A percentile compares a stretch with the other conserved stretches of the same genome.
These are phyloP conservation scores for Acarospora socialis DNA, from an alignment of 2,329 filamentous ascomycete genomes.

Conservation along the genomic window DNA sequence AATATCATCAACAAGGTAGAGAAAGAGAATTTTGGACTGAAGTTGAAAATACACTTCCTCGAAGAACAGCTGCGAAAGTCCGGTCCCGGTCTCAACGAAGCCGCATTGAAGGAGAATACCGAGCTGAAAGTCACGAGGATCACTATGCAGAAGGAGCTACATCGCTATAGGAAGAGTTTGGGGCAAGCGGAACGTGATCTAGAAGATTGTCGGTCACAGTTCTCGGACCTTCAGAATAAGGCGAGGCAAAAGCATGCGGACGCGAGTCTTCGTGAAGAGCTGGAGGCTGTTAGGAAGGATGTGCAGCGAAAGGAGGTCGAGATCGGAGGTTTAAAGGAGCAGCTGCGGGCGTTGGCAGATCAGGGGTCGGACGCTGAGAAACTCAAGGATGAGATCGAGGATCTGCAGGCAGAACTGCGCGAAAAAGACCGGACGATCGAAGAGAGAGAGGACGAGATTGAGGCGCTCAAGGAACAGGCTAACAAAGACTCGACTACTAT, in stretches of 20 bases:
- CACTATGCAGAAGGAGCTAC: slow-evolving; percentile 76
- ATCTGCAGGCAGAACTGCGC: slow-evolving; percentile 60
- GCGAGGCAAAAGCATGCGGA: slow-evolving; percentile 62
- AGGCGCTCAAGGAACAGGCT: slow-evolving; percentile 40
- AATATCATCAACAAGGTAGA: slow-evolving; percentile 86
- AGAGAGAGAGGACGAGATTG: slow-evolving; percentile 61
- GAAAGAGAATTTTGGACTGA: slow-evolving; percentile 95
- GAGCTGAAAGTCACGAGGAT: slow-evolving; percentile 88
- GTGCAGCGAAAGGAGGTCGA: slow-evolving; percentile 38
- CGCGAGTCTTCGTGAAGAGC: slow-evolving; percentile 51
- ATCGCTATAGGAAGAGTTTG: slow-evolving; percentile 73
- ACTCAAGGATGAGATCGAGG: slow-evolving; percentile 57
- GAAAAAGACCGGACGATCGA: slow-evolving; percentile 62
- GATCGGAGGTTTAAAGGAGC: slow-evolving; percentile 45
- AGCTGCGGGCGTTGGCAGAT: slow-evolving; percentile 43
- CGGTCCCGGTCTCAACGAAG: slow-evolving; percentile 79
- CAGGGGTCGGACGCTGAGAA: slow-evolving; percentile 48
- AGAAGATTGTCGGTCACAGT: slow-evolving; percentile 67
- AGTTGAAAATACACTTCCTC: slow-evolving; percentile 92
- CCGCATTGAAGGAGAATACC: slow-evolving; percentile 84
- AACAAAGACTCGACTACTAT: slow-evolving; percentile 36
- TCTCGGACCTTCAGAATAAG: slow-evolving; percentile 69
- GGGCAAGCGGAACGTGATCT: slow-evolving; percentile 72
- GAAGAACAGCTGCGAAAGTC: slow-evolving; percentile 80
- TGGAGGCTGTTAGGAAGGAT: slow-evolving; percentile 36